Base-by-base conservation (phyloP, 2,329 filamentous ascomycete genomes). In the Trichoderma breve region DNA sequence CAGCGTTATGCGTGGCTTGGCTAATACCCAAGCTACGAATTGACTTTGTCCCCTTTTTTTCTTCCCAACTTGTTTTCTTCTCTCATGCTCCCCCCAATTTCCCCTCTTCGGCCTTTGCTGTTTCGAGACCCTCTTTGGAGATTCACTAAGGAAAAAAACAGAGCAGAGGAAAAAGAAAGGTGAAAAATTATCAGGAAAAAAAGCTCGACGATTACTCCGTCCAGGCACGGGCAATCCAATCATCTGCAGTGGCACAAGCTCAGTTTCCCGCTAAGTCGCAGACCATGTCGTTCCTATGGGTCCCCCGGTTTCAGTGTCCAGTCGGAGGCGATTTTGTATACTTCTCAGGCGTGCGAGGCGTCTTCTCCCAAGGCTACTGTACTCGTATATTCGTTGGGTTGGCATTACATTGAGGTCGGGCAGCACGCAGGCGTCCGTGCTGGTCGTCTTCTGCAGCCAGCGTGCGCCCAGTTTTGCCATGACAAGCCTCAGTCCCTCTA, bases 351-450 rank as follows among this genome's bases (percentile, higher is more conserved):
- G 53, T 60, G 71, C 39, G 65, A 70, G 43, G 60, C 66, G 71
- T 70, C 71, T 61, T 69, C 57, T 34, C 34, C 47, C 28, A 51
- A 65, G 32, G 15, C 51, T 55, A 60, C 34, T 36, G 34, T 36
- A 36, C 57, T 30, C 28, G 55, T 28, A 43, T 60, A 53, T 7
- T 63, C 28, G 51, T 72, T 73, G 60, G 70, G 72, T 72, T 43
- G 58, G 43, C 57, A 72, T 72, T 28, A 34, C 57, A 72, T 72
- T 28, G 65, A 69, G 64, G 70, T 73, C 72, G 70, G 70, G 70
- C 70, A 73, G 72, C 72, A 57, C 66, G 70, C 70, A 63, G 53
- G 61, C 24, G 60, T 64, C 68, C 21, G 47, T 28, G 68, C 43
- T 58, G 47, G 67, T 14, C 30, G 21, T n/a, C 30, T 53, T 57